These are phyloP conservation scores for Chaetomiaceae sp. DNA, from an alignment of 2,329 filamentous ascomycete species.

Conservation along the genomic window DNA sequence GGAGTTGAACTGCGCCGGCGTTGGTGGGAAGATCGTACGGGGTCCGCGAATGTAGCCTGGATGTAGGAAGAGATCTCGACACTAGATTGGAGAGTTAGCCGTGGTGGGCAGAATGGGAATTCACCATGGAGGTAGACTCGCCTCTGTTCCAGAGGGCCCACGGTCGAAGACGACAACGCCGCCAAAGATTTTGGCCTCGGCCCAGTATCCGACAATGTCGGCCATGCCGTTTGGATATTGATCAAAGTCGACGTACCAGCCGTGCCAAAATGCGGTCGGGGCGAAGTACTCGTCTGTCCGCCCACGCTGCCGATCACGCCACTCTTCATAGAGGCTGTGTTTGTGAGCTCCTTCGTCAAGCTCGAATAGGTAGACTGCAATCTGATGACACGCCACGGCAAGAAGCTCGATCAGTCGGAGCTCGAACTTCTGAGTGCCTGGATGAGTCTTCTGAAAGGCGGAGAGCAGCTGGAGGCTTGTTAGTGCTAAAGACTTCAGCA, in stretches of 20 bases:
- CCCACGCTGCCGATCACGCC: background rate
- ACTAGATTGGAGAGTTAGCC: background rate
- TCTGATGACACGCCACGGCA: conserved; percentile 14
- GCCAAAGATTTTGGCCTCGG: conserved; percentile 22
- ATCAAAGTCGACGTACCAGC: conserved; percentile 7
- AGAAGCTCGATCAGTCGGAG: conserved; percentile 18
- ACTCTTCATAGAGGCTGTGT: conserved; percentile 7
- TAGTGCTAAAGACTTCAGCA: too few species aligned
- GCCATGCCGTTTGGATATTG: conserved; percentile 16
- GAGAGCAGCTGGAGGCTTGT: conserved; percentile 9
- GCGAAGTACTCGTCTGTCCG: background rate
- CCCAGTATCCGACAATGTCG: conserved; percentile 25
- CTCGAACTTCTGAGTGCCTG: conserved; percentile 10
- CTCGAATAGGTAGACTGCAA: conserved; percentile 14
- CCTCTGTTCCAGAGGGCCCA: background rate
- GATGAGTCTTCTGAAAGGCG: conserved; percentile 9
- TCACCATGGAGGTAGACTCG: background rate
- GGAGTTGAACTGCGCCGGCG: background rate
- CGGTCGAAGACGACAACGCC: conserved; percentile 22
- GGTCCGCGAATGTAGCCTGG: background rate
- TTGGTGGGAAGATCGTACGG: background rate
- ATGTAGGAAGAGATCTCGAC: background rate
- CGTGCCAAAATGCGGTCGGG: conserved; percentile 4
- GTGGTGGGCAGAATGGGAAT: background rate
- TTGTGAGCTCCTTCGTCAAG: conserved; percentile 10